These are phyloP conservation scores for Tolypocladium tundrense DNA, from an alignment of 2,329 filamentous ascomycete species.

Conservation along the genomic window DNA sequence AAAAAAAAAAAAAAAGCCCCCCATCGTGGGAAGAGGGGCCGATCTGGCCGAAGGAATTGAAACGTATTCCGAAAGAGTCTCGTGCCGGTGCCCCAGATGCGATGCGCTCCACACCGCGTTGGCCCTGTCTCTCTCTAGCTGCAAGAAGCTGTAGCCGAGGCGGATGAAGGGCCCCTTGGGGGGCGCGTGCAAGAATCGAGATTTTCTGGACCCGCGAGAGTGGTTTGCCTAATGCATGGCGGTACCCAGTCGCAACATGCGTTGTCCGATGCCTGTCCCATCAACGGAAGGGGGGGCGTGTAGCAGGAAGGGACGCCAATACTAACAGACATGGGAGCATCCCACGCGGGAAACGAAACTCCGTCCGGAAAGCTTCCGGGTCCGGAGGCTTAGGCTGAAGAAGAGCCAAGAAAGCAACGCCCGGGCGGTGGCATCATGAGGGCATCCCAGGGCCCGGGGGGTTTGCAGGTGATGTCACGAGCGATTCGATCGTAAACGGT, in stretches of 20 bases:
- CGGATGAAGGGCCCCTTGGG: background rate
- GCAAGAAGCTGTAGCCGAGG: background rate
- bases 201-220: constrained; percentile 1
- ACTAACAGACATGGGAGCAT: background rate
- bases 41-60: background rate
- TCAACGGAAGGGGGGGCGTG: background rate
- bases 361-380: background rate
- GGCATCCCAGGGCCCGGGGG: no score
- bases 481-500: background rate
- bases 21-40: background rate
- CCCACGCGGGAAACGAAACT: background rate
- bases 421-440: background rate
- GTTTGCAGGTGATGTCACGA: constrained; percentile 1
- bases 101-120: background rate
- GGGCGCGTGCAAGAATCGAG: background rate
- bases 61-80: background rate
- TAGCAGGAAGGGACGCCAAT: background rate
- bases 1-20: background rate
- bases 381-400: background rate
- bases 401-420: background rate
- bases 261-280: background rate
- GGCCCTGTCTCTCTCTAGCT: background rate
- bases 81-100: background rate
- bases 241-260: background rate
- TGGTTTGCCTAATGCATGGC: constrained; percentile 1